Evolutionary conservation across 1,284 basidiomycete genomes (phyloP).

Genomic region (Moesziomyces antarcticus): DNA sequence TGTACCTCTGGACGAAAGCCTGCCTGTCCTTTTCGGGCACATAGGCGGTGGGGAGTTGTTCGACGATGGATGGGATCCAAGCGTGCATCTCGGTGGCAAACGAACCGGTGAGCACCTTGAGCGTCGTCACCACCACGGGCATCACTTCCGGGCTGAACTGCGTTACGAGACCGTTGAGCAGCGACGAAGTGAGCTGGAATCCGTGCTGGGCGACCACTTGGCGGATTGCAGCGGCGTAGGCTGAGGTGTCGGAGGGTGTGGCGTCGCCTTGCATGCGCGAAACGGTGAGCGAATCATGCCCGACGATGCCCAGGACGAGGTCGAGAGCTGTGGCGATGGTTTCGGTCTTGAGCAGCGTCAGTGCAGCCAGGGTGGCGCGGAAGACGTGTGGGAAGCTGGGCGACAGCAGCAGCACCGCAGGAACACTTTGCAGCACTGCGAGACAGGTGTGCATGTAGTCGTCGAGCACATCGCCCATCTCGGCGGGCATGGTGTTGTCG

Average conservation of each 20-base stretch:
- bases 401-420: conserved; percentile 76
- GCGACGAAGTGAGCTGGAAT: conserved; percentile 76
- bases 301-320: conserved; percentile 78
- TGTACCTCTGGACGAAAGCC: conserved; percentile 74
- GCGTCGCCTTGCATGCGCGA: conserved; percentile 39
- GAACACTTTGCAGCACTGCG: conserved; percentile 77
- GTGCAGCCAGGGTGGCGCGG: conserved; percentile 48
- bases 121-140: conserved; percentile 79
- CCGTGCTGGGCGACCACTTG: conserved; percentile 80
- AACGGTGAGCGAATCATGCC: conserved; percentile 71
- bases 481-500: conserved; percentile 42
- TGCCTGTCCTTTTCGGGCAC: conserved; percentile 78
- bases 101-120: conserved; percentile 76
- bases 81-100: conserved; percentile 77
- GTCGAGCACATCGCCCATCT: conserved; percentile 77
- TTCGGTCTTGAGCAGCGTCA: conserved; percentile 71
- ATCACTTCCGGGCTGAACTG: conserved; percentile 85
- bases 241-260: conserved; percentile 72
- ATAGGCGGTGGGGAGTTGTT: conserved; percentile 76
- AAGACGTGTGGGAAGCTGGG: conserved; percentile 69
- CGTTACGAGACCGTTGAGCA: conserved; percentile 80
- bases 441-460: conserved; percentile 89
- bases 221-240: conserved; percentile 77
- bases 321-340: conserved; percentile 84
- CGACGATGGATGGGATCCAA: conserved; percentile 80